Evolutionary conservation across 2,329 filamentous ascomycete genomes (phyloP).

Genomic region (Paecilomyces variotii): DNA sequence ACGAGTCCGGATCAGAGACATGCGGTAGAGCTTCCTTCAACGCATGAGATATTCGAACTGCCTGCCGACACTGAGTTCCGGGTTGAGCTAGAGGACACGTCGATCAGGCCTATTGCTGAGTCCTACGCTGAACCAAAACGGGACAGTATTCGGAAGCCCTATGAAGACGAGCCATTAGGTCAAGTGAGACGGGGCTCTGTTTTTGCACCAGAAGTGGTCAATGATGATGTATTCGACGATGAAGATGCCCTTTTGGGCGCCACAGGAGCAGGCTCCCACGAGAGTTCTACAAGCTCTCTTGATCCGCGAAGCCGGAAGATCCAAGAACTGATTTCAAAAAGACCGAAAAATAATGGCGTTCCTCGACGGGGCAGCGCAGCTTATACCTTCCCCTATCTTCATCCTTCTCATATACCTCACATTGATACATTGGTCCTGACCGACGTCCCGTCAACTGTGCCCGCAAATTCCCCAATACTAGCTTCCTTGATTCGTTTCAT

Average conservation of each 20-base stretch:
- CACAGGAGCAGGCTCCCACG: constrained; percentile 5
- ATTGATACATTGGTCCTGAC: constrained; percentile 50
- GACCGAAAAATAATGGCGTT: constrained; percentile 24
- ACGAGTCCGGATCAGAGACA: constrained; percentile 19
- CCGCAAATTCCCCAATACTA: constrained; percentile 33
- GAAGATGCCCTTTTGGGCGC: constrained; percentile 8
- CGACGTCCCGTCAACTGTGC: constrained; percentile 43
- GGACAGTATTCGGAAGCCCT: constrained; percentile 1
- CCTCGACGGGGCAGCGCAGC: constrained; percentile 20
- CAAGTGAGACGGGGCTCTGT: constrained; percentile 32
- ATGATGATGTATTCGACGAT: constrained; percentile 10
- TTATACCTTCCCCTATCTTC: constrained; percentile 31
- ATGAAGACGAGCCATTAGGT: constrained; percentile 24
- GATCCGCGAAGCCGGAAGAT: constrained; percentile 24
- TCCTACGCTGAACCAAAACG: neutral
- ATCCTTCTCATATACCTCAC: constrained; percentile 49
- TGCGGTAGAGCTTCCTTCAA: constrained; percentile 23
- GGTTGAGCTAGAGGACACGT: constrained; percentile 34
- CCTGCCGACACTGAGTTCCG: constrained; percentile 19
- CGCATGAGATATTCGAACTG: constrained; percentile 27
- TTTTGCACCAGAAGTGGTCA: constrained; percentile 40
- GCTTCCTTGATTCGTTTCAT: constrained; percentile 47
- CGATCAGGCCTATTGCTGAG: constrained; percentile 6
- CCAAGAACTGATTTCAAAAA: constrained; percentile 29
- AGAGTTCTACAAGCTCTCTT: constrained; percentile 13